Evolutionary conservation across 768 basidiomycete species (phyloP).

Genomic region (Tylopilus subfusipes): DNA sequence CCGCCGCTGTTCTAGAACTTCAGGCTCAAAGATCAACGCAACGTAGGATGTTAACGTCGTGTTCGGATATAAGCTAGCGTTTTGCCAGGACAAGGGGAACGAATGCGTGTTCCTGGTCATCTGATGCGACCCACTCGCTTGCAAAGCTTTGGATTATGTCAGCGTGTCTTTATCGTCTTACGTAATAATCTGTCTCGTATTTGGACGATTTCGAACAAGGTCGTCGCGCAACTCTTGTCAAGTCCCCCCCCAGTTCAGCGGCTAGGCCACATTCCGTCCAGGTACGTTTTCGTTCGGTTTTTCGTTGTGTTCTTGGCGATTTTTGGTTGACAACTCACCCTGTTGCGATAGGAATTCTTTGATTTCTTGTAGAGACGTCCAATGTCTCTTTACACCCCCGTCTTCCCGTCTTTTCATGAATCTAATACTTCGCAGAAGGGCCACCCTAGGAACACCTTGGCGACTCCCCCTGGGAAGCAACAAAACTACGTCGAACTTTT

Average conservation of each 20-base stretch:
- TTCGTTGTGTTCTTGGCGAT: background rate
- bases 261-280: background rate
- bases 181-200: constrained; percentile 5
- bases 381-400: constrained; percentile 36
- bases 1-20: constrained; percentile 8
- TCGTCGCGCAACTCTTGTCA: background rate
- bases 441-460: background rate
- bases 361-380: background rate
- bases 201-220: background rate
- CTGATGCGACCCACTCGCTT: background rate
- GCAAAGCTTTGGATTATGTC: background rate
- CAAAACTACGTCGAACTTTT: constrained; percentile 24
- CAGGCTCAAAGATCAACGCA: constrained; percentile 12
- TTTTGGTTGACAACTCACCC: background rate
- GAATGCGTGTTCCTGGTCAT: background rate
- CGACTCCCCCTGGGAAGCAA: constrained; percentile 3
- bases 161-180: constrained; percentile 2
- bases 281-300: constrained; percentile 3
- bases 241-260: background rate
- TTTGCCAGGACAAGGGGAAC: background rate
- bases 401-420: constrained; percentile 28
- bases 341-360: background rate
- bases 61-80: background rate
- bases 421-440: constrained; percentile 2
- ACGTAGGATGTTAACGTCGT: background rate